Evolutionary conservation across 2,329 filamentous ascomycete genomes (phyloP), one percentile per base, ranked within the genome.

Genomic region (Nannizzia gypsea): DNA sequence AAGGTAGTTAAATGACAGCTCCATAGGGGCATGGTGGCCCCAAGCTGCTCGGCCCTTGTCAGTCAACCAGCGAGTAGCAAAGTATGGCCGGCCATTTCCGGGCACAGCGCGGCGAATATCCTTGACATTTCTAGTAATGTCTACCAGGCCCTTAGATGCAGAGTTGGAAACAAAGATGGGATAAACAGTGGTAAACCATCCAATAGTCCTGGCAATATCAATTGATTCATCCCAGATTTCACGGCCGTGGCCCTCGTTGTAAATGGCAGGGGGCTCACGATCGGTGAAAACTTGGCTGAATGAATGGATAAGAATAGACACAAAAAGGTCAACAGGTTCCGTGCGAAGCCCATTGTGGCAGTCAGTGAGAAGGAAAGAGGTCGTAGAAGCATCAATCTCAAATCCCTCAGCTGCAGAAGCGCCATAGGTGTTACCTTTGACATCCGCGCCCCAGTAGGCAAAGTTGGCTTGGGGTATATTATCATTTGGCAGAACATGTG

Each of bases 161-260:
- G 52, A 55, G 0, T 67, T 63, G 3, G 67, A 62, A 2, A 76
- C 66, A 56, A 71, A 69, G 3, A 79, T 64, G 15, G 77, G 77
- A 26, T 72, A 74, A 58, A 79, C 69, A 36, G 77, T 77, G 0
- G 77, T 79, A 58, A 79, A 80, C 78, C 78, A 80, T 3, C 78
- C 78, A 11, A 79, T 71, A 0, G 77, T 80, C 26, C 73, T 66
- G 0, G 77, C 76, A 3, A 79, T 70, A 58, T 80, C 77, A 56
- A 79, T 71, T 20, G 67, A 71, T 2, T 71, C 55, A 60, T 76
- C 71, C 69, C 76, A 78, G 0, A 74, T 63, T 64, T 79, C 77
- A 24, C 78, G 73, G 5, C 77, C 78, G 60, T 80, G 77, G 1
- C 77, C 76, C 66, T 80, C 78, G 50, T 78, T 79, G 64, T 76